A percentile compares a stretch with the other conserved stretches of the same genome.
These are phyloP conservation scores for Pisolithus thermaeus DNA, from an alignment of 1,284 basidiomycete species.

Conservation along the genomic window DNA sequence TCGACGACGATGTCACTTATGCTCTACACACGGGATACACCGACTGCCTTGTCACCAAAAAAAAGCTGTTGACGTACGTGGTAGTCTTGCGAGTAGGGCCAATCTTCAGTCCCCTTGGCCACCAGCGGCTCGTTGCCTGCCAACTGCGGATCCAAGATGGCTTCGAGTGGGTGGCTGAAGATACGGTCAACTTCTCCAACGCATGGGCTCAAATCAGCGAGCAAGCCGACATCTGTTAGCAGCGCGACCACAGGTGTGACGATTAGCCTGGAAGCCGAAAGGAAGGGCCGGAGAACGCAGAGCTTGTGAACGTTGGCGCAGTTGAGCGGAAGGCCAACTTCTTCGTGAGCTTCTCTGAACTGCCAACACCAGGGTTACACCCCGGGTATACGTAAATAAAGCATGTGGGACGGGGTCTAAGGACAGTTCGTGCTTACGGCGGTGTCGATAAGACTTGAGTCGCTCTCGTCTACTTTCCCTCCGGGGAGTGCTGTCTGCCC, in stretches of 20 bases:
- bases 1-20: constrained; percentile 45
- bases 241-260: constrained; percentile 73
- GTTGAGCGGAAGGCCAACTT: constrained; percentile 62
- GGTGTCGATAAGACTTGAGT: constrained; percentile 58
- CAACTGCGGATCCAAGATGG: constrained; percentile 55
- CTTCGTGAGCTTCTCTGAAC: constrained; percentile 80
- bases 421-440: constrained; percentile 49
- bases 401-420: background rate
- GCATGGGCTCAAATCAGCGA: constrained; percentile 49
- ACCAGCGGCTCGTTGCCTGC: constrained; percentile 45
- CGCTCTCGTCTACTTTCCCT: constrained; percentile 70
- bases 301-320: constrained; percentile 57
- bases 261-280: constrained; percentile 57
- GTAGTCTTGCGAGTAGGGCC: constrained; percentile 67
- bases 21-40: constrained; percentile 22
- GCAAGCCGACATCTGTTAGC: constrained; percentile 46
- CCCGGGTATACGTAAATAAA: background rate
- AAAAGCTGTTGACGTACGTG: constrained; percentile 40
- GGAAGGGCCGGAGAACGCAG: constrained; percentile 64
- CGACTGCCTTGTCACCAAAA: constrained; percentile 1
- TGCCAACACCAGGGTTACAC: constrained; percentile 22
- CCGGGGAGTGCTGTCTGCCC: constrained; percentile 82
- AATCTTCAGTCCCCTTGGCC: constrained; percentile 56
- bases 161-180: constrained; percentile 74
- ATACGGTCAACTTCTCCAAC: constrained; percentile 72